Evolutionary conservation across 2,329 filamentous ascomycete species (phyloP).

Genomic region (Tolypocladium sp.): DNA sequence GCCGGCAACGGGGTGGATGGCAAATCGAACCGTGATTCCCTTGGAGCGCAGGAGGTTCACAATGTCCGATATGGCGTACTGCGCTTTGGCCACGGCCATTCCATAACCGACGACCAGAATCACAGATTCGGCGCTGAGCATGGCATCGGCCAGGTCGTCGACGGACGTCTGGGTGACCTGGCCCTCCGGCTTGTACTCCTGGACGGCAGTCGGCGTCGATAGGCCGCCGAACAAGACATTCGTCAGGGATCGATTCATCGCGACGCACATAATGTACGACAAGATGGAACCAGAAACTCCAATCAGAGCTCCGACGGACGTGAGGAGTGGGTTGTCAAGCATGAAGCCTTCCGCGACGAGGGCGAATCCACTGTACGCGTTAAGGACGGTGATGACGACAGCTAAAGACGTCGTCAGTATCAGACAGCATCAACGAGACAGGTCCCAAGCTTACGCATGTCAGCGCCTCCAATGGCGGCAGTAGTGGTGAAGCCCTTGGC

Average conservation of each 20-base stretch:
- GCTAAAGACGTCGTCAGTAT: constrained; percentile 25
- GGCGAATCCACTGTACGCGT: constrained; percentile 85
- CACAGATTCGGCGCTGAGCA: constrained; percentile 70
- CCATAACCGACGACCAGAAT: constrained; percentile 89
- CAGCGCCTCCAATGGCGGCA: constrained; percentile 80
- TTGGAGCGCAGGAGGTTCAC: constrained; percentile 63
- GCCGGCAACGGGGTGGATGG: constrained; percentile 83
- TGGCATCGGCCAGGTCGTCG: constrained; percentile 70
- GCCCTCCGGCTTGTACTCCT: constrained; percentile 69
- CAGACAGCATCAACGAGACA: not conserved
- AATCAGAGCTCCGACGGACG: constrained; percentile 77
- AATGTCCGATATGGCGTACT: constrained; percentile 83
- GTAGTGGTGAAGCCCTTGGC: constrained; percentile 83
- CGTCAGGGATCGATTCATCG: constrained; percentile 84
- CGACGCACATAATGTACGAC: constrained; percentile 79
- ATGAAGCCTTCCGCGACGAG: constrained; percentile 87
- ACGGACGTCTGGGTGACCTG: constrained; percentile 68
- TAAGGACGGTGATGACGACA: constrained; percentile 82
- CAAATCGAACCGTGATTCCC: constrained; percentile 76
- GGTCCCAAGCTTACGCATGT: constrained; percentile 55
- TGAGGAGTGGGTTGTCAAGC: constrained; percentile 79
- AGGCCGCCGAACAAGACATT: constrained; percentile 79
- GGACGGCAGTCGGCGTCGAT: constrained; percentile 44
- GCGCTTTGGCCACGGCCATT: constrained; percentile 90
- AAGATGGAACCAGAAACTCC: constrained; percentile 84